Percentiles rank a stretch among this genome's conserved stretches.
phyloP scores from a whole-genome alignment of 352 stramenopile genomes.

The Phytophthora vignae region DNA sequence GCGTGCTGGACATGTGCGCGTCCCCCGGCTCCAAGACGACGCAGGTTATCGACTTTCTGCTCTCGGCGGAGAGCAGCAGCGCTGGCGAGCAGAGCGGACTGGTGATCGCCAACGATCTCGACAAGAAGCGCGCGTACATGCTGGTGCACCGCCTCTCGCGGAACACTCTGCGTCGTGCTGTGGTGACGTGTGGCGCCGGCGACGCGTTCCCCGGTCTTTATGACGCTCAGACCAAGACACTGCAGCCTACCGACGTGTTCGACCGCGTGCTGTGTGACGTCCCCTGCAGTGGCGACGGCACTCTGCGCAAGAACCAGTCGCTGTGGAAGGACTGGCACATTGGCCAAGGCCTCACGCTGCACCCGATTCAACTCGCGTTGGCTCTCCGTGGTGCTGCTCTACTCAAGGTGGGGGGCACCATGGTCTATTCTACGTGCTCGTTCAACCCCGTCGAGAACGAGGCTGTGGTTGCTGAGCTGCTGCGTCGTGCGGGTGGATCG shows the following conservation, averaged over 20 bases:
- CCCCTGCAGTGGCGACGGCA: constrained; percentile 98
- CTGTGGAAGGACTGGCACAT: constrained; percentile 96
- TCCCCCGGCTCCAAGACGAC: constrained; percentile 99
- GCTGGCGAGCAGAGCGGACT: constrained; percentile 59
- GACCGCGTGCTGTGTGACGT: constrained; percentile 99
- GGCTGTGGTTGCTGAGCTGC: constrained; percentile 95
- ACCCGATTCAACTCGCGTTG: constrained; percentile 94
- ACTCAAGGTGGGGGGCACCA: constrained; percentile 90
- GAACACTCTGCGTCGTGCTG: constrained; percentile 83
- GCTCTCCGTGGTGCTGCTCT: constrained; percentile 91
- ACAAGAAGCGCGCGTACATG: constrained; percentile 98
- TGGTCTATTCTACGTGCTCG: constrained; percentile 98
- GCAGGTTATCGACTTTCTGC: constrained; percentile 95
- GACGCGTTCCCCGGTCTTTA: constrained; percentile 95
- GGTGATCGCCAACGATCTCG: constrained; percentile 97
- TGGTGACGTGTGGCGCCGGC: constrained; percentile 95
- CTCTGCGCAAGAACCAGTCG: constrained; percentile 96
- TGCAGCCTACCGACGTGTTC: constrained; percentile 91
- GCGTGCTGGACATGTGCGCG: constrained; percentile 90
- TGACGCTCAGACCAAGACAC: constrained; percentile 31
- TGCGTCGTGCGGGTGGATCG: constrained; percentile 87
- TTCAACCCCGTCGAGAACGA: constrained; percentile 99
- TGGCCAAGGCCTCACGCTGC: constrained; percentile 90
- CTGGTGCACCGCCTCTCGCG: constrained; percentile 94
- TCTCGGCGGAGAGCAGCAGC: constrained; percentile 30